A percentile compares a stretch with the other conserved stretches of the same genome.
phyloP scores from a whole-genome alignment of 225 moss, liverwort and hornwort species.

The Marchantia polymorpha region DNA sequence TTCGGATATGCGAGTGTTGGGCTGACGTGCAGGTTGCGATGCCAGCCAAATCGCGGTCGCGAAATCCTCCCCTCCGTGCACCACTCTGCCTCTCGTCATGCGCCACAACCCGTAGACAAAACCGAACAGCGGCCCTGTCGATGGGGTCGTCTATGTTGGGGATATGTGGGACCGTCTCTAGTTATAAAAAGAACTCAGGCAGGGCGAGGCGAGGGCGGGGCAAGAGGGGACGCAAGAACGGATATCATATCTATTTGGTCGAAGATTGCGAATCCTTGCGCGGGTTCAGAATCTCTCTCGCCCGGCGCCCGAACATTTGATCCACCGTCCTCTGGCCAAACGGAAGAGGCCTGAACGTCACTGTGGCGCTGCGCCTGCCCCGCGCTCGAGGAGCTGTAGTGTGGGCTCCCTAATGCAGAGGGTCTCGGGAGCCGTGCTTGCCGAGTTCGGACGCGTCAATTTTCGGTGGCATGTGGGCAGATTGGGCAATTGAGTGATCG shows the following conservation, averaged over 20 bases:
- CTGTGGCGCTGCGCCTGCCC: not conserved
- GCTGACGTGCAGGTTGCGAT: not conserved
- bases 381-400: not conserved
- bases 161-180: conserved; percentile 9
- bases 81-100: not conserved
- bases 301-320: not conserved
- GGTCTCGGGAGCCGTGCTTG: not conserved
- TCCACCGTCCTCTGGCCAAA: not conserved
- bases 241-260: not conserved
- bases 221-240: not conserved
- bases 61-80: not conserved
- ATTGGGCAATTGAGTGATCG: not conserved
- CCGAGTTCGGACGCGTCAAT: not conserved
- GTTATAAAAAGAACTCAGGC: not conserved
- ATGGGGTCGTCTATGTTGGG: not conserved
- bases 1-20: not conserved
- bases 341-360: not conserved
- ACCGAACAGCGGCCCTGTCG: not conserved
- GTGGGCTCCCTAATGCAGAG: not conserved
- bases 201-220: not conserved
- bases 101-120: not conserved
- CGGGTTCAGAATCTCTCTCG: not conserved
- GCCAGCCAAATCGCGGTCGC: not conserved
- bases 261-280: not conserved
- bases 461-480: not conserved